These are phyloP conservation scores for Phytophthora pluvialis DNA, from an alignment of 352 stramenopile genomes.

Conservation along the genomic window DNA sequence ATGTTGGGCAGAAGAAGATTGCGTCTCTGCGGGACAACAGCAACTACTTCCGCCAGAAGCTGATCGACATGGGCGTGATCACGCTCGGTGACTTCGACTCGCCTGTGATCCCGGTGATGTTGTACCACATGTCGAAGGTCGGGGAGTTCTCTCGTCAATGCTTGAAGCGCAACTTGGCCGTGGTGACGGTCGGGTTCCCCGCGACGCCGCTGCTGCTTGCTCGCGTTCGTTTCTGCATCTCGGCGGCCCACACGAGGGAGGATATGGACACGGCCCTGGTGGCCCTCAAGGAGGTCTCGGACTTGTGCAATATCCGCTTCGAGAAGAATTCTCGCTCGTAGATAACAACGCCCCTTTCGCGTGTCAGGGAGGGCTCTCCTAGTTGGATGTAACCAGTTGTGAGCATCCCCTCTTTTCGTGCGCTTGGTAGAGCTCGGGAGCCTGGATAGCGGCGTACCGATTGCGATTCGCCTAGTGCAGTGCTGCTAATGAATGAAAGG, in stretches of 20 bases:
- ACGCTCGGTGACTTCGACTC: conserved; percentile 96
- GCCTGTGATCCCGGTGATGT: conserved; percentile 98
- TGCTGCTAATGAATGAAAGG: conserved; percentile 19
- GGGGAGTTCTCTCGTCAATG: conserved; percentile 97
- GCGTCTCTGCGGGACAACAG: conserved; percentile 95
- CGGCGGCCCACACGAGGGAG: conserved; percentile 93
- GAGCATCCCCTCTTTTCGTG: background rate
- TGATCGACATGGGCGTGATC: conserved; percentile 94
- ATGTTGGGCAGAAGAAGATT: conserved; percentile 94
- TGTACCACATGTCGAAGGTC: conserved; percentile 99
- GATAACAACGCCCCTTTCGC: conserved; percentile 1
- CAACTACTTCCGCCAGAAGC: conserved; percentile 97
- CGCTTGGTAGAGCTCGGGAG: conserved; percentile 1
- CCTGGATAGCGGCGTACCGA: background rate
- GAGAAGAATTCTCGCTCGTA: conserved; percentile 30
- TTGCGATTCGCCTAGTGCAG: background rate
- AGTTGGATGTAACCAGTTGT: background rate
- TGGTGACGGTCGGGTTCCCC: conserved; percentile 98
- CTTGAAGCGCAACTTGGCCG: conserved; percentile 93
- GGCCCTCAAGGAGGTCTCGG: conserved; percentile 93
- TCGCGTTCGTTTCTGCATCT: conserved; percentile 98
- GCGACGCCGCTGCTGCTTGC: conserved; percentile 94
- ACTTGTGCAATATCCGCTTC: conserved; percentile 83
- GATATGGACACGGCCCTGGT: conserved; percentile 93
- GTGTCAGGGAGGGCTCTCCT: background rate